A percentile compares a stretch with the other conserved stretches of the same genome.
phyloP scores from a whole-genome alignment of 2,329 filamentous ascomycete genomes.

The Colletotrichum eremochloae region DNA sequence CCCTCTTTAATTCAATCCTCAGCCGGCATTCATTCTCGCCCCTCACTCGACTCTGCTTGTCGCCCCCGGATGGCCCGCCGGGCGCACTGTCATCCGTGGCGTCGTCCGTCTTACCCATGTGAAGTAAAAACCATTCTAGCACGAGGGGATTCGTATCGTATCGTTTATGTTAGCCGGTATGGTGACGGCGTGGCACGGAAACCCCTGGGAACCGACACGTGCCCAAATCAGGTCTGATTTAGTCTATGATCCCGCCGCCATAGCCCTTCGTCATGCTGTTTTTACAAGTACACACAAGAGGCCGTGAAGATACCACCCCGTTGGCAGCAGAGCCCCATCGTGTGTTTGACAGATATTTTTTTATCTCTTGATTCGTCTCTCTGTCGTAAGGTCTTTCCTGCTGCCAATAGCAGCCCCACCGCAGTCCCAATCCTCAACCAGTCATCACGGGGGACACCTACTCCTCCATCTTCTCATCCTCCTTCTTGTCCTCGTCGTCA shows the following conservation, averaged over 20 bases:
- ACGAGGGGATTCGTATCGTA: too few species aligned
- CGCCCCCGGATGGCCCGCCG: neutral
- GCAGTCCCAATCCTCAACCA: neutral
- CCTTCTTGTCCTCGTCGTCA: conserved; percentile 69
- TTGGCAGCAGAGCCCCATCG: conserved; percentile 8
- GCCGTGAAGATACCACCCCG: conserved; percentile 6
- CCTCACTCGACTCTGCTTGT: neutral
- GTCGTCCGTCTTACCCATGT: neutral
- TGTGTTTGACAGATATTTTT: conserved; percentile 34
- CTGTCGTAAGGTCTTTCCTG: conserved; percentile 17
- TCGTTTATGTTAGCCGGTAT: neutral
- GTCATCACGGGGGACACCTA: conserved; percentile 57
- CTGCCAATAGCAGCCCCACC: neutral
- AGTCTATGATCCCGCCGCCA: conserved; percentile 44
- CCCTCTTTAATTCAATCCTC: too few species aligned
- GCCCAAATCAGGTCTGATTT: conserved; percentile 39
- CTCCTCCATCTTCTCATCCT: conserved; percentile 90
- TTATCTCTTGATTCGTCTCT: conserved; percentile 25
- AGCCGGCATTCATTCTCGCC: neutral
- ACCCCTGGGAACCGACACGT: neutral
- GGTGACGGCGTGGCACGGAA: neutral
- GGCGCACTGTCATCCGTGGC: neutral
- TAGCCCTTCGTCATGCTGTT: conserved; percentile 42
- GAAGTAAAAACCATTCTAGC: neutral
- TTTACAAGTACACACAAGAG: conserved; percentile 42